phyloP scores from a whole-genome alignment of 1,139 yeast genomes.

The Yamadazyma trypodendri region DNA sequence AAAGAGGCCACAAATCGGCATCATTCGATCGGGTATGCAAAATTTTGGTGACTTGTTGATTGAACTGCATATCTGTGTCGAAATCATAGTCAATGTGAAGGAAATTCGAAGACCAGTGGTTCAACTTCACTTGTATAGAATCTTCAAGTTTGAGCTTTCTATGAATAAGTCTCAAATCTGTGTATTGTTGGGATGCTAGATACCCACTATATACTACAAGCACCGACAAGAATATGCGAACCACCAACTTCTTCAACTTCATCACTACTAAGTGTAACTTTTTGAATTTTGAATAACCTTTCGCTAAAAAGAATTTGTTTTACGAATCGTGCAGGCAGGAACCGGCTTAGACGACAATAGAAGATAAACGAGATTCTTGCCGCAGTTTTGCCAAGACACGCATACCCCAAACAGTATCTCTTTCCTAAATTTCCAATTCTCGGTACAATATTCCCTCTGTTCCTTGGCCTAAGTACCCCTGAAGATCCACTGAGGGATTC shows the following conservation, averaged over 20 bases:
- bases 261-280: no score
- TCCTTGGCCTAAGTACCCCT: slow-evolving; percentile 60
- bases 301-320: background rate
- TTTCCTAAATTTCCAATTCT: slow-evolving; percentile 44
- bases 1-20: slow-evolving; percentile 26
- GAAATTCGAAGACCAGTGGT: slow-evolving; percentile 20
- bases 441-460: slow-evolving; percentile 60
- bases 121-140: slow-evolving; percentile 18
- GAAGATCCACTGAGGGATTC: slow-evolving; percentile 52
- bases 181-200: background rate
- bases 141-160: slow-evolving; percentile 8
- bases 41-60: slow-evolving; percentile 14
- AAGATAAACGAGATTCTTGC: no score
- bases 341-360: no score
- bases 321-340: no score
- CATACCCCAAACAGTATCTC: no score
- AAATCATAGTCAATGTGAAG: slow-evolving; percentile 20
- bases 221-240: slow-evolving; percentile 8
- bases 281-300: background rate
- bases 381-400: no score
- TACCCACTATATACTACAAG: slow-evolving; percentile 4
- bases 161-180: background rate
- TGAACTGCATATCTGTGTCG: slow-evolving; percentile 20
- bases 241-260: slow-evolving; percentile 6
- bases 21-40: slow-evolving; percentile 19